These are phyloP conservation scores for Chondrus crispus DNA, from an alignment of 23 red algal genomes.

Conservation along the genomic window DNA sequence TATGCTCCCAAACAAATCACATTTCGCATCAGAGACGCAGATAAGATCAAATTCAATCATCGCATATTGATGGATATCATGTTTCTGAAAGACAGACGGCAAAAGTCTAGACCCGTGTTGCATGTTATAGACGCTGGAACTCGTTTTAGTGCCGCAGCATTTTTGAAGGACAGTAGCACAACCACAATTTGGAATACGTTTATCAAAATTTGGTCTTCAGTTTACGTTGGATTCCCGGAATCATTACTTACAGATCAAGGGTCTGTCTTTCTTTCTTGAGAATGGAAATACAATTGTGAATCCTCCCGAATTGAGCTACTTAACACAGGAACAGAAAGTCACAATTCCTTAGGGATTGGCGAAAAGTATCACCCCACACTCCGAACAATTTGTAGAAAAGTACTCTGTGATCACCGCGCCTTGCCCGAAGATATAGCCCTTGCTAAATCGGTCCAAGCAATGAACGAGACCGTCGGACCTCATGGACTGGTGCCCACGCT, in stretches of 20 bases:
- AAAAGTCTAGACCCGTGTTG: no score
- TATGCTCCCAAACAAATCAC: background rate
- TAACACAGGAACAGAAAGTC: background rate
- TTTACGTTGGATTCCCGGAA: background rate
- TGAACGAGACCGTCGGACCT: background rate
- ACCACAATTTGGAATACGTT: background rate
- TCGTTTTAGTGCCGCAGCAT: background rate
- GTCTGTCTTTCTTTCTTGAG: background rate
- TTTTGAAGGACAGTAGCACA: background rate
- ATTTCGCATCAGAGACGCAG: background rate
- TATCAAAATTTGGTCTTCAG: background rate
- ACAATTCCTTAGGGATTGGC: background rate
- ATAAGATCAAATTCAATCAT: background rate
- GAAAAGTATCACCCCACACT: background rate
- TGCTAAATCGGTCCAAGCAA: background rate
- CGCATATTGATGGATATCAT: background rate
- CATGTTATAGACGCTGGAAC: no score
- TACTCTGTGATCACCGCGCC: background rate
- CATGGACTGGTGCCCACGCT: background rate
- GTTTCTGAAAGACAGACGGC: background rate
- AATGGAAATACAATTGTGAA: background rate
- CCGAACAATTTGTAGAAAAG: background rate
- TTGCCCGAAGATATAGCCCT: background rate
- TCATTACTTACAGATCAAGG: background rate
- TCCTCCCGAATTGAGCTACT: background rate